phyloP scores from a whole-genome alignment of 2,329 filamentous ascomycete genomes.

The Teratosphaeria pseudoeucalypti region DNA sequence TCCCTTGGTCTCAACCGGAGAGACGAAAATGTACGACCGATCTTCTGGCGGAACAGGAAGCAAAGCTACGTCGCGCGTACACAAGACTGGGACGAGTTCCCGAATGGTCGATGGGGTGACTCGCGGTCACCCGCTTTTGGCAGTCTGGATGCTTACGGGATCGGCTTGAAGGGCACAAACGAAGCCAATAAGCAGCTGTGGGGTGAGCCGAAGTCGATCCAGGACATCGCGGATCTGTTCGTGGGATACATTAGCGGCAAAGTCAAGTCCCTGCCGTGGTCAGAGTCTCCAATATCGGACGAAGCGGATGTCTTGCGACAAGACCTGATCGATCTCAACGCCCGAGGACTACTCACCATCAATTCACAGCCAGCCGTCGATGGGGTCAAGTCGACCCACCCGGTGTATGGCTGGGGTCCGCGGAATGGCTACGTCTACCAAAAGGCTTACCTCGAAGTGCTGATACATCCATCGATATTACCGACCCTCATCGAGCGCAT shows the following conservation, averaged over 20 bases:
- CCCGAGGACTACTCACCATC: slow-evolving; percentile 80
- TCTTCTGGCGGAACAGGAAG: slow-evolving; percentile 97
- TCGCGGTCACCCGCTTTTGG: slow-evolving; percentile 92
- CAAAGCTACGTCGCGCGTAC: slow-evolving; percentile 92
- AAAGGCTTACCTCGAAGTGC: slow-evolving; percentile 89
- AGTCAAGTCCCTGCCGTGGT: slow-evolving; percentile 82
- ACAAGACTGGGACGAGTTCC: slow-evolving; percentile 98
- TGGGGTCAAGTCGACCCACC: slow-evolving; percentile 76
- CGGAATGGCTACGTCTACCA: slow-evolving; percentile 95
- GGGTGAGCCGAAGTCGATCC: slow-evolving; percentile 71
- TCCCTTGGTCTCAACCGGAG: slow-evolving; percentile 81
- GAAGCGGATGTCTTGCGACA: slow-evolving; percentile 72
- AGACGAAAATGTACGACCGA: slow-evolving; percentile 90
- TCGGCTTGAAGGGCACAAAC: slow-evolving; percentile 87
- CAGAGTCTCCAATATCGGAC: slow-evolving; percentile 71
- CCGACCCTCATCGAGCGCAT: slow-evolving; percentile 68
- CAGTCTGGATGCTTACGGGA: slow-evolving; percentile 86
- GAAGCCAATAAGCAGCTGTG: slow-evolving; percentile 92
- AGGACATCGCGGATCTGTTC: slow-evolving; percentile 75
- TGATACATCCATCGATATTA: slow-evolving; percentile 73
- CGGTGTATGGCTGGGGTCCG: slow-evolving; percentile 88
- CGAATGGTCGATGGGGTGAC: slow-evolving; percentile 97
- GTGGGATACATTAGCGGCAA: slow-evolving; percentile 74
- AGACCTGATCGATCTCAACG: slow-evolving; percentile 72
- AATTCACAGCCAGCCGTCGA: slow-evolving; percentile 96